phyloP scores from a whole-genome alignment of 2,329 filamentous ascomycete species.

The Zymoseptoria ardabiliae region DNA sequence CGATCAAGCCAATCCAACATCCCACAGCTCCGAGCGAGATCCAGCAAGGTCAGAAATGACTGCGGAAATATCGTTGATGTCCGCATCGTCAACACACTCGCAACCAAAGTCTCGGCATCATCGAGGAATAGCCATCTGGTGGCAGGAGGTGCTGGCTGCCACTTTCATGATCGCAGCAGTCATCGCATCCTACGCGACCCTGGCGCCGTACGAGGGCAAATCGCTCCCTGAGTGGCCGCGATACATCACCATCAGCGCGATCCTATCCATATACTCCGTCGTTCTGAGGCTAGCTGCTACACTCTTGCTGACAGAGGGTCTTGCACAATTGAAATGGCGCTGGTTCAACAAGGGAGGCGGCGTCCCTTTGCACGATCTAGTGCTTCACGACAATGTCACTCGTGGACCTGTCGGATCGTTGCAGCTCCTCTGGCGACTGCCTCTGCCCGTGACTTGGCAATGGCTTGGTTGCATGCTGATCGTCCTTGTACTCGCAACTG shows the following conservation, averaged over 20 bases:
- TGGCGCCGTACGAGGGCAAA: slow-evolving; percentile 7
- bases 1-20: neutral
- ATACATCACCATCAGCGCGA: slow-evolving; percentile 5
- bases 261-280: slow-evolving; percentile 8
- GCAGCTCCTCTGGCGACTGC: neutral
- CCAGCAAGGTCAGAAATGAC: neutral
- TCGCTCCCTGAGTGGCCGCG: slow-evolving; percentile 9
- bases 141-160: slow-evolving; percentile 1
- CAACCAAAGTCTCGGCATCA: neutral
- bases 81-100: neutral
- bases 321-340: slow-evolving; percentile 7
- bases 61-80: neutral
- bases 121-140: neutral
- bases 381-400: slow-evolving; percentile 6
- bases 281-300: slow-evolving; percentile 4
- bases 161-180: neutral
- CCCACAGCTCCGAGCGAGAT: neutral
- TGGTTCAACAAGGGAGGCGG: slow-evolving; percentile 3
- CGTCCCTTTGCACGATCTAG: slow-evolving; percentile 5
- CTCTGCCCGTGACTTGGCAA: slow-evolving; percentile 4
- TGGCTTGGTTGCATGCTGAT: slow-evolving; percentile 6
- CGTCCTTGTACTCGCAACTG: slow-evolving; percentile 2
- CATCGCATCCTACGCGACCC: slow-evolving; percentile 5
- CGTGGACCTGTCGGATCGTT: slow-evolving; percentile 6
- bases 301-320: slow-evolving; percentile 4